A percentile compares a stretch with the other conserved stretches of the same genome.
Evolutionary conservation across 306 rosid genomes (phyloP).

Genomic region (Arachis stenosperma): DNA sequence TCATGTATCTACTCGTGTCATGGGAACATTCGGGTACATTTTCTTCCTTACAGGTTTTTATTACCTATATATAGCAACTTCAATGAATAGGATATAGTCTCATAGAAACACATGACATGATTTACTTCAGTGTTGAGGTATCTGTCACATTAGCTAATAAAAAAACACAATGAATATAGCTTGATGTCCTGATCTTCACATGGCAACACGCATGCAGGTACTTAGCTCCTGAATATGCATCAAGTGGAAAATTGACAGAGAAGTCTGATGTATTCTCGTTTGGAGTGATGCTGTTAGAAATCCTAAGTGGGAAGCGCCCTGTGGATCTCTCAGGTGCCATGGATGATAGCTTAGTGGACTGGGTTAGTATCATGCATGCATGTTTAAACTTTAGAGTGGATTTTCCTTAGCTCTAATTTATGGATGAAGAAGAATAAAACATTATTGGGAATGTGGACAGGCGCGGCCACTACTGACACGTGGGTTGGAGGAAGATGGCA

Average conservation of each 20-base stretch:
- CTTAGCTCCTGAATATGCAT: constrained; percentile 93
- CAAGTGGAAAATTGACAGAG: constrained; percentile 89
- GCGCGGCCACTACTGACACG: constrained; percentile 74
- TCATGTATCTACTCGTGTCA: constrained; percentile 89
- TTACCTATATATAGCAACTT: constrained; percentile 1
- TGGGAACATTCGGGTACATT: constrained; percentile 92
- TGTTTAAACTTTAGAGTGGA: no score
- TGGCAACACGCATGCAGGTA: constrained; percentile 55
- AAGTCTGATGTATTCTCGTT: constrained; percentile 93
- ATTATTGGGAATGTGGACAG: constrained; percentile 46
- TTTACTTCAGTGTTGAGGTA: no score
- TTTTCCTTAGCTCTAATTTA: no score
- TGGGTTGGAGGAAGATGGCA: constrained; percentile 68
- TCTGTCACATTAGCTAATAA: neutral
- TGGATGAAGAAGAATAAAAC: no score
- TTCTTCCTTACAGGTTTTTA: constrained; percentile 7
- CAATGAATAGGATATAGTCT: neutral
- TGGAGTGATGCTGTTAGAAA: constrained; percentile 91
- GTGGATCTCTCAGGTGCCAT: constrained; percentile 58
- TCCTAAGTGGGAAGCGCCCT: constrained; percentile 76
- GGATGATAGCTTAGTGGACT: constrained; percentile 94
- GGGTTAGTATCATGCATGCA: constrained; percentile 60
- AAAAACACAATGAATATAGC: neutral
- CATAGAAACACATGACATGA: no score
- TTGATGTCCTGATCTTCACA: neutral